A percentile compares a stretch with the other conserved stretches of the same genome.
phyloP scores from a whole-genome alignment of 495 filamentous ascomycete species.

The Gamarada debralockiae region DNA sequence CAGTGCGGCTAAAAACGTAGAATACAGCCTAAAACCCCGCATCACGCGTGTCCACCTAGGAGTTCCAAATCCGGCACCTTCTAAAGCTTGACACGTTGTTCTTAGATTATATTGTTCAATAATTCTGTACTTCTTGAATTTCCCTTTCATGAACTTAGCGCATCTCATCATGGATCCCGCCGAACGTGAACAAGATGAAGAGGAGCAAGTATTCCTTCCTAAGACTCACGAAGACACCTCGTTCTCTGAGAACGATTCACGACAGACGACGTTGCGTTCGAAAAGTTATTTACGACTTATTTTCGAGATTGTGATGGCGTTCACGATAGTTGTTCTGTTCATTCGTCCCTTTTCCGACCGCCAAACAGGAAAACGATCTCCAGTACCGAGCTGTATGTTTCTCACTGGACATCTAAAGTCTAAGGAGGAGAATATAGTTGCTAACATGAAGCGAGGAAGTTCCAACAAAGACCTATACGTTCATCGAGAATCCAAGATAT shows the following conservation, averaged over 20 bases:
- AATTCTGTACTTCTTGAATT: background rate
- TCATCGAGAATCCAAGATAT: conserved; percentile 33
- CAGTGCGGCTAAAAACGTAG: no score
- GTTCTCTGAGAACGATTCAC: background rate
- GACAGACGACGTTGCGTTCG: no score
- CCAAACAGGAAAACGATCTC: background rate
- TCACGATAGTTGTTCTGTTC: background rate
- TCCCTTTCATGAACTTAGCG: background rate
- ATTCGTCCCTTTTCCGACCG: background rate
- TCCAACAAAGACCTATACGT: conserved; percentile 38
- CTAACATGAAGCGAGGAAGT: conserved; percentile 24
- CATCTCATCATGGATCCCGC: background rate
- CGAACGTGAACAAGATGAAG: background rate
- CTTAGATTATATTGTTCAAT: no score
- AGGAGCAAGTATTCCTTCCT: background rate
- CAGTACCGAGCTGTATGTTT: background rate
- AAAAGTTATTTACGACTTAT: background rate
- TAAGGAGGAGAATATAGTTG: no score
- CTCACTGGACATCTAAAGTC: no score
- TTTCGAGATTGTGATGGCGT: background rate
- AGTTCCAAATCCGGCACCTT: no score
- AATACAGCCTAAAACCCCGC: no score
- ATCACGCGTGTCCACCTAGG: no score
- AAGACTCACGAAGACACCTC: background rate
- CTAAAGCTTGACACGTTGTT: no score